Percentiles rank a stretch among this genome's conserved stretches.
Conservation (phyloP, 345 rosid species). For the Moricandia moricandioides region DNA sequence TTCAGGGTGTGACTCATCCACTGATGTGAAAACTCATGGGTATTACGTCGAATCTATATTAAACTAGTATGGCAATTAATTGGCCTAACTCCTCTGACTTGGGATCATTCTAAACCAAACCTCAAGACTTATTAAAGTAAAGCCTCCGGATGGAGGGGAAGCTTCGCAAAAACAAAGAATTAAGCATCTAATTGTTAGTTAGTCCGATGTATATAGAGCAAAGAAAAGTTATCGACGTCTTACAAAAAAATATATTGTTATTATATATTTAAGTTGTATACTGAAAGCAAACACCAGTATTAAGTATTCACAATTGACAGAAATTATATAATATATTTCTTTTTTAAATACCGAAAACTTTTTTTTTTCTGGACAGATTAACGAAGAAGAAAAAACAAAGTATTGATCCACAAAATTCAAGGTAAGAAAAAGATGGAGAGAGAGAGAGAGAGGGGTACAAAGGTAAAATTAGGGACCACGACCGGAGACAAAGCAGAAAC, state of each 20-base stretch:
- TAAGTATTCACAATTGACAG: conserved; percentile 10
- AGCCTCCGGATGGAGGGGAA: too few relatives aligned
- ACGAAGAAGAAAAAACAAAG: conserved; percentile 1
- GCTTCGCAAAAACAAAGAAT: too few relatives aligned
- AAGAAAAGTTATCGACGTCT: neutral
- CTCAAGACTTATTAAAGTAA: too few relatives aligned
- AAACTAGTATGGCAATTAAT: too few relatives aligned
- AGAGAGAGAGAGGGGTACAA: neutral
- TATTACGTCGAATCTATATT: neutral
- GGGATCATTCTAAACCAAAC: too few relatives aligned
- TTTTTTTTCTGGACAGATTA: conserved; percentile 5
- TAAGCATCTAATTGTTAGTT: too few relatives aligned
- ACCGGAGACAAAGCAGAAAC: conserved; percentile 69
- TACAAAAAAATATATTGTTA: neutral
- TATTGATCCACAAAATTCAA: conserved; percentile 29
- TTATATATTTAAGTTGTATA: neutral
- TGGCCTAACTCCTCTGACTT: too few relatives aligned
- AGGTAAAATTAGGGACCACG: conserved; percentile 70
- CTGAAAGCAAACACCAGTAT: neutral
- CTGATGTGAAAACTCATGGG: too few relatives aligned
- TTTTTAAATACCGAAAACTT: neutral
- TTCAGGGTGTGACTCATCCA: too few relatives aligned
- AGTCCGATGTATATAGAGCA: neutral
- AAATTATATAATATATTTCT: neutral
- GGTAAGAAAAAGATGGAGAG: neutral